Evolutionary conservation across 2,329 filamentous ascomycete genomes (phyloP).

Genomic region (Diaporthe caulivora): DNA sequence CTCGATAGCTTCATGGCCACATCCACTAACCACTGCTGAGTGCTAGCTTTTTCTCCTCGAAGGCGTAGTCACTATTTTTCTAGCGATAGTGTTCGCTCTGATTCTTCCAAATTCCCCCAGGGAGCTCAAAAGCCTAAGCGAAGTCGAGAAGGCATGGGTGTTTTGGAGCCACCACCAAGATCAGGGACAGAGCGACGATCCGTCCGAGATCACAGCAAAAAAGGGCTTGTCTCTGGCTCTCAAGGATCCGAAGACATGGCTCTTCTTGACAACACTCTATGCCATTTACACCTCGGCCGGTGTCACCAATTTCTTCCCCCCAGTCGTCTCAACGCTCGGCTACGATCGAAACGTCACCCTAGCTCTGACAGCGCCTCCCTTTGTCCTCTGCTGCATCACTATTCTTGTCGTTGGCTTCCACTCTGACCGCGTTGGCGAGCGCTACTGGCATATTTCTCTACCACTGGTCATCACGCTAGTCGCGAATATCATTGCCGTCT

Average conservation of each 20-base stretch:
- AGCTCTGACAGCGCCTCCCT: not conserved
- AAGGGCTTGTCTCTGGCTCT: not conserved
- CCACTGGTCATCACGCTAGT: not conserved
- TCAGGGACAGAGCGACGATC: slow-evolving; percentile 9
- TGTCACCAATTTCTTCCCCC: slow-evolving; percentile 10
- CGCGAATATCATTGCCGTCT: not conserved
- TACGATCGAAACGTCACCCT: not conserved
- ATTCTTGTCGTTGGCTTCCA: slow-evolving; percentile 3
- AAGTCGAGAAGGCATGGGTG: not conserved
- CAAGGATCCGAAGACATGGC: not conserved
- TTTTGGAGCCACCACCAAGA: not conserved
- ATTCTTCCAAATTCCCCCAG: not conserved
- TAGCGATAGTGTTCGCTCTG: not conserved
- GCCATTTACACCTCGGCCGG: slow-evolving; percentile 3
- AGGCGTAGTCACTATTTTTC: slow-evolving; percentile 42
- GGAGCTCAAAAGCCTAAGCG: not conserved
- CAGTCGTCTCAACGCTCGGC: slow-evolving; percentile 5
- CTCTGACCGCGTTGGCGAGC: slow-evolving; percentile 5
- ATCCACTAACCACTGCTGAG: slow-evolving; percentile 32
- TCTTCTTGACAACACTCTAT: not conserved
- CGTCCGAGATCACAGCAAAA: not conserved
- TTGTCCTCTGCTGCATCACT: slow-evolving; percentile 1
- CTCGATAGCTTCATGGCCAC: not conserved
- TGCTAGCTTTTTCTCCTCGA: slow-evolving; percentile 45
- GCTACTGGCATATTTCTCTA: not conserved